Evolutionary conservation across 495 filamentous ascomycete genomes (phyloP).

Genomic region (Neurospora sp.): DNA sequence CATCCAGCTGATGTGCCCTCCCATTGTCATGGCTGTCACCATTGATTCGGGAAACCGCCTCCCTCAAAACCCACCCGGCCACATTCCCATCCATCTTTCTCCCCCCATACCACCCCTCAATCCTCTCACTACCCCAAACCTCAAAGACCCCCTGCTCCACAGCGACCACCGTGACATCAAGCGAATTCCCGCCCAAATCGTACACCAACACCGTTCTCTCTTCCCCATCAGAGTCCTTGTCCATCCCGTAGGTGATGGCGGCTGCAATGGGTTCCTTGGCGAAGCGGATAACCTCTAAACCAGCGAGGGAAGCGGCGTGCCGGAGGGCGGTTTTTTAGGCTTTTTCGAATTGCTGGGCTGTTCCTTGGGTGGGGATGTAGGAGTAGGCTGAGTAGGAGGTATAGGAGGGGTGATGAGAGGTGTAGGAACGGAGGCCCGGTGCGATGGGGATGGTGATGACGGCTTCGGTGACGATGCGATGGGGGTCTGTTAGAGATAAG

Average conservation of each 20-base stretch:
- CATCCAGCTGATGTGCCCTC: slow-evolving; percentile 55
- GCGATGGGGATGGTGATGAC: slow-evolving; percentile 83
- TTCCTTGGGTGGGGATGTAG: not conserved
- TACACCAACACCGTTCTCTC: slow-evolving; percentile 80
- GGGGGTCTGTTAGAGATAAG: not conserved
- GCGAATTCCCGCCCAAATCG: slow-evolving; percentile 97
- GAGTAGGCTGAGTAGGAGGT: not conserved
- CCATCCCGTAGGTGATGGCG: slow-evolving; percentile 73
- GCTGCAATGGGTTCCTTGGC: slow-evolving; percentile 86
- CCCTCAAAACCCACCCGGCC: slow-evolving; percentile 44
- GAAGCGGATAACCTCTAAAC: slow-evolving; percentile 85
- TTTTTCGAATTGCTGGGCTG: slow-evolving; percentile 80
- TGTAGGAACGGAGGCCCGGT: no score
- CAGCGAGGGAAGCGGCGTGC: slow-evolving; percentile 84
- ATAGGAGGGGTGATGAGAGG: no score
- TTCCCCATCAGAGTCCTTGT: slow-evolving; percentile 49
- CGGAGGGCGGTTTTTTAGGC: slow-evolving; percentile 92
- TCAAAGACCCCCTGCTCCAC: slow-evolving; percentile 91
- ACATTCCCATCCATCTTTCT: not conserved
- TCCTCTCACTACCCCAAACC: slow-evolving; percentile 45
- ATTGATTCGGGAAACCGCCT: slow-evolving; percentile 16
- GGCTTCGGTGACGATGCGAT: slow-evolving; percentile 63
- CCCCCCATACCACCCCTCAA: not conserved
- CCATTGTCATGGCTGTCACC: slow-evolving; percentile 63
- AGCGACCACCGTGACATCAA: slow-evolving; percentile 93